phyloP scores from a whole-genome alignment of 176 grass and related monocot species.

The Juncus inflexus region DNA sequence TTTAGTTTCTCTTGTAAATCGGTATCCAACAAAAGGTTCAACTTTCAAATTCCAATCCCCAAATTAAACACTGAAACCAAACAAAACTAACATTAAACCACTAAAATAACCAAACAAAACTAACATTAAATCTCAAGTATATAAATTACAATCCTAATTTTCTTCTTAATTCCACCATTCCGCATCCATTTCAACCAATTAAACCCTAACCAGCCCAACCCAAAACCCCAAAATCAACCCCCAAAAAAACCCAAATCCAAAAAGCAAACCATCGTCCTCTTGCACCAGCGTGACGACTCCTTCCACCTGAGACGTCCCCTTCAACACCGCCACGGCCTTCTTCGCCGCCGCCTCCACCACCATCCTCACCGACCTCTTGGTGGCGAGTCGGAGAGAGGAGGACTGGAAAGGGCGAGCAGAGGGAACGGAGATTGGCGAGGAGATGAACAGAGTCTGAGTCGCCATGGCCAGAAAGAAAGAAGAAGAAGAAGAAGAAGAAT shows the following conservation, averaged over 20 bases:
- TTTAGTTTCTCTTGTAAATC: too few relatives aligned
- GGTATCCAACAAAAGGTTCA: too few relatives aligned
- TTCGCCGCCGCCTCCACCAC: constrained; percentile 57
- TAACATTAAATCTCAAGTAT: too few relatives aligned
- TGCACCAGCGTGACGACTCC: constrained; percentile 79
- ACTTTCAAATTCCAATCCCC: too few relatives aligned
- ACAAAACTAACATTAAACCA: too few relatives aligned
- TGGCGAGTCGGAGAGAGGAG: constrained; percentile 3
- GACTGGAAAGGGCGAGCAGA: constrained; percentile 72
- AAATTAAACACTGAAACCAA: too few relatives aligned
- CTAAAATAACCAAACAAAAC: too few relatives aligned
- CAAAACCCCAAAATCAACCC: not conserved
- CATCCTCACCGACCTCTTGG: constrained; percentile 17
- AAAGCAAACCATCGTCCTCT: constrained; percentile 53
- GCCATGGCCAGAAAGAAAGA: constrained; percentile 41
- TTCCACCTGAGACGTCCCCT: constrained; percentile 72
- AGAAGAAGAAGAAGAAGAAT: too few relatives aligned
- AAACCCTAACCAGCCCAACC: not conserved
- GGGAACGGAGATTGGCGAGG: constrained; percentile 26
- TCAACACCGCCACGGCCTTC: constrained; percentile 84
- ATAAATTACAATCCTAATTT: too few relatives aligned
- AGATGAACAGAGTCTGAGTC: constrained; percentile 30
- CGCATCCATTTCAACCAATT: too few relatives aligned
- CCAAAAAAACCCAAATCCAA: not conserved
- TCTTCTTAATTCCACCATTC: too few relatives aligned